Evolutionary conservation across 1,139 yeast species (phyloP).

Genomic region (Geotrichum macrosporum): DNA sequence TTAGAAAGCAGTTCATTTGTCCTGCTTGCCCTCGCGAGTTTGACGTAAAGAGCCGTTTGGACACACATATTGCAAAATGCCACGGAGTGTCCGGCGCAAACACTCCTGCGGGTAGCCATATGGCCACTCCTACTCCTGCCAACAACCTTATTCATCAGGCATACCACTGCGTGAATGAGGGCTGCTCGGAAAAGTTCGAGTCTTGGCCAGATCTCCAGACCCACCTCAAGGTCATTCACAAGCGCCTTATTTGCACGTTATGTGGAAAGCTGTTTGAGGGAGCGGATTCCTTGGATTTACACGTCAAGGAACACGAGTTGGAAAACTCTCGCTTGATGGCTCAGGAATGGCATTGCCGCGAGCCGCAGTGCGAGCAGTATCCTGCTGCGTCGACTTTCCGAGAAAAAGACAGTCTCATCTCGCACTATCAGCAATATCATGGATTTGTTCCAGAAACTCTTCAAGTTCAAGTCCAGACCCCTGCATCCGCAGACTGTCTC

Average conservation of each 20-base stretch:
- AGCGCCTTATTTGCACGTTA: conserved; percentile 57
- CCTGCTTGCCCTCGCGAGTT: conserved; percentile 37
- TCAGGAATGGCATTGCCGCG: conserved; percentile 22
- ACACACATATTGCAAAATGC: conserved; percentile 34
- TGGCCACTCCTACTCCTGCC: conserved; percentile 8
- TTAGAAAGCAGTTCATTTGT: conserved; percentile 33
- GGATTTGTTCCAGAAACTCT: conserved; percentile 31
- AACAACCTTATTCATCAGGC: conserved; percentile 16
- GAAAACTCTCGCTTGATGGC: conserved; percentile 10
- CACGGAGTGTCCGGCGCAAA: conserved; percentile 27
- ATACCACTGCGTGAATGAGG: conserved; percentile 52
- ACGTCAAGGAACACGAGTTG: conserved; percentile 14
- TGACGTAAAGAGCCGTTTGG: conserved; percentile 35
- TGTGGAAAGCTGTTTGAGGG: conserved; percentile 63
- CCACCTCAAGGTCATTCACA: conserved; percentile 71
- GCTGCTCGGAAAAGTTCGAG: conserved; percentile 60
- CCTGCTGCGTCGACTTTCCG: conserved; percentile 34
- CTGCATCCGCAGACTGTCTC: conserved; percentile 19
- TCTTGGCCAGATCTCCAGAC: conserved; percentile 74
- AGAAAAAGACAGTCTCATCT: conserved; percentile 43
- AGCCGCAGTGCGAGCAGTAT: conserved; percentile 38
- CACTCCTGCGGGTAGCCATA: conserved; percentile 4
- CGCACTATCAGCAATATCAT: conserved; percentile 45
- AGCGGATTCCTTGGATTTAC: conserved; percentile 8
- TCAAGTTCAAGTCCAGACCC: conserved; percentile 22